Conservation (phyloP, 208 protist species). For the Novymonas esmeraldas region DNA sequence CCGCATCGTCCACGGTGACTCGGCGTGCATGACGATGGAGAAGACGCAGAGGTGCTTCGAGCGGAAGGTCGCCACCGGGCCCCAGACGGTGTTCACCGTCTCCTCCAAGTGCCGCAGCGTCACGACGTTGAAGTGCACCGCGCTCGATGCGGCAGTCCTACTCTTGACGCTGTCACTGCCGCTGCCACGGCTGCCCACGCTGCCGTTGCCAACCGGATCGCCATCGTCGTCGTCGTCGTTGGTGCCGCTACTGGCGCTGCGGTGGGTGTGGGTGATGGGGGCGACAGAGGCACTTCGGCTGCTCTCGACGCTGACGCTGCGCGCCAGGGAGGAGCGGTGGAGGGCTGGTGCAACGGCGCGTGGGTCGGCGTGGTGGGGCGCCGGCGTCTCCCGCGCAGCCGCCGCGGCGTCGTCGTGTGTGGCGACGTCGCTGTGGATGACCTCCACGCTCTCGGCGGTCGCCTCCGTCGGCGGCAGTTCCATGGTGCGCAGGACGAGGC, state of each 20-base stretch:
- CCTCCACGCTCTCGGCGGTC: constrained; percentile 23
- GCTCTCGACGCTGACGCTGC: constrained; percentile 11
- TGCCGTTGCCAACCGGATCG: neutral
- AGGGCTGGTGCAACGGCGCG: neutral
- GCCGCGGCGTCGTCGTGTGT: neutral
- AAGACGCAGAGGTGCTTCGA: constrained; percentile 80
- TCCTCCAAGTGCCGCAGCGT: constrained; percentile 42
- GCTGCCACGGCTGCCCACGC: neutral
- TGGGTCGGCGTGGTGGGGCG: too few species aligned
- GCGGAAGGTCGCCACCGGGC: constrained; percentile 52
- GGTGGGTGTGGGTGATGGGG: constrained; percentile 5
- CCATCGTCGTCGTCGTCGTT: neutral
- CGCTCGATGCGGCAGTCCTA: constrained; percentile 2
- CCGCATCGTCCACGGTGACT: constrained; percentile 55
- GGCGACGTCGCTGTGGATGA: constrained; percentile 6
- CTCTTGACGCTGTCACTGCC: constrained; percentile 11
- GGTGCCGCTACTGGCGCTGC: neutral
- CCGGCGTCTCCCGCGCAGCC: too few species aligned
- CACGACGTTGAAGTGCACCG: constrained; percentile 47
- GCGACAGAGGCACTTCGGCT: constrained; percentile 3
- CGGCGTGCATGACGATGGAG: constrained; percentile 68
- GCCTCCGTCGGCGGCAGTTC: constrained; percentile 22
- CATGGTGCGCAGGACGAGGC: constrained; percentile 29
- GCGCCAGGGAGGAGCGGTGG: neutral
- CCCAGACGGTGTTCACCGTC: constrained; percentile 63